Evolutionary conservation across 2,329 filamentous ascomycete genomes (phyloP).

Genomic region (Ophiocordyceps camponoti-saundersi): DNA sequence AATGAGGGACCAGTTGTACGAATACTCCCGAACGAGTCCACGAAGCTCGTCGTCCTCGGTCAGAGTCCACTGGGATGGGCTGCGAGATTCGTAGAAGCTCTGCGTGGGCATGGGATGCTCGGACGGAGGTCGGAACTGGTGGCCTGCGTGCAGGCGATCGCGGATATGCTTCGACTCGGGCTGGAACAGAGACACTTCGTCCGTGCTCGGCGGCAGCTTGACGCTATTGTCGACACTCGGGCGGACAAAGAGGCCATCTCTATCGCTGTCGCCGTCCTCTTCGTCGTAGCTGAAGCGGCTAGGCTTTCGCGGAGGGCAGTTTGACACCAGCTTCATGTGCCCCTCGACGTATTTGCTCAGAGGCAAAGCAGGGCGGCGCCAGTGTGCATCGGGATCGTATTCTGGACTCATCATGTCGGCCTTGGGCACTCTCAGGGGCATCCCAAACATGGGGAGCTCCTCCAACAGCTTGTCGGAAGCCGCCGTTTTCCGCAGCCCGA

Average conservation of each 20-base stretch:
- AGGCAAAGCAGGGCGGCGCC: conserved; percentile 63
- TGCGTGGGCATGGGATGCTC: conserved; percentile 84
- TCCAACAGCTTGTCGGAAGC: conserved; percentile 60
- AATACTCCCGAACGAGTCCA: conserved; percentile 72
- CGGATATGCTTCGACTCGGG: conserved; percentile 79
- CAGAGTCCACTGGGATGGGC: conserved; percentile 79
- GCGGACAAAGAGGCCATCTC: conserved; percentile 36
- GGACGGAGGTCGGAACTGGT: conserved; percentile 83
- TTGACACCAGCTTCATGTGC: conserved; percentile 52
- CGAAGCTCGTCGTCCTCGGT: conserved; percentile 84
- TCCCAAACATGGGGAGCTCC: conserved; percentile 66
- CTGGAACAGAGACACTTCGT: conserved; percentile 72
- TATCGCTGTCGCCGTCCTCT: conserved; percentile 31
- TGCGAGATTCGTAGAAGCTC: conserved; percentile 75
- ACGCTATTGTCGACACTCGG: conserved; percentile 28
- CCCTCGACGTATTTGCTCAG: conserved; percentile 78
- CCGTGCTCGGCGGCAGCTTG: conserved; percentile 49
- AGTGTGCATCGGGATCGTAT: conserved; percentile 49
- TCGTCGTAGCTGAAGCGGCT: conserved; percentile 68
- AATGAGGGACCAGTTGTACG: conserved; percentile 96
- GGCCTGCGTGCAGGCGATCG: conserved; percentile 76
- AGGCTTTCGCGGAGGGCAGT: conserved; percentile 53
- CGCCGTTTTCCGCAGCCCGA: conserved; percentile 57
- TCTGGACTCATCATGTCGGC: conserved; percentile 40
- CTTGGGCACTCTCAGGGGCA: conserved; percentile 40